phyloP scores from a whole-genome alignment of 495 filamentous ascomycete species.

The Polyplosphaeria fusca region DNA sequence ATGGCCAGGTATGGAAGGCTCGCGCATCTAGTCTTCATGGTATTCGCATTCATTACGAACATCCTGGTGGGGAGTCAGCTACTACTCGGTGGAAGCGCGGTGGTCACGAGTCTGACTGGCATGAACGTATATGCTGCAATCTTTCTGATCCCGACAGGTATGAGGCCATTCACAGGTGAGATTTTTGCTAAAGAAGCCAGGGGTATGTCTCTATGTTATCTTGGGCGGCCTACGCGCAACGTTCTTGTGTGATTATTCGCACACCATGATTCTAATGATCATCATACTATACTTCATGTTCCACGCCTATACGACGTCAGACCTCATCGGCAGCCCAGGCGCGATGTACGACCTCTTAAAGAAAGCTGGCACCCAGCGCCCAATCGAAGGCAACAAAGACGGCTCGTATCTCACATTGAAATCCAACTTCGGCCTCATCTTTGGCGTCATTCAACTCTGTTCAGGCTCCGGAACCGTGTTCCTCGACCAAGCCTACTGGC shows the following conservation, averaged over 20 bases:
- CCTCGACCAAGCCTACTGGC: constrained; percentile 37
- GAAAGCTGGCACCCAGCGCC: constrained; percentile 27
- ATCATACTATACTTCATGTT: constrained; percentile 38
- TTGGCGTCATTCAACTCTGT: constrained; percentile 38
- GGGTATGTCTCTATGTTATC: constrained; percentile 36
- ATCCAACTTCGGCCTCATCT: constrained; percentile 35
- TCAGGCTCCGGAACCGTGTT: constrained; percentile 33
- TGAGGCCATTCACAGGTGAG: background rate
- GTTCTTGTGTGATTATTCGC: constrained; percentile 37
- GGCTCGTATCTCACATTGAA: constrained; percentile 36
- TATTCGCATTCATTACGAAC: constrained; percentile 36
- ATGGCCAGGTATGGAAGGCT: constrained; percentile 31
- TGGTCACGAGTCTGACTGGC: constrained; percentile 35
- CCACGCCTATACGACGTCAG: constrained; percentile 31
- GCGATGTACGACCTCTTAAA: constrained; percentile 36
- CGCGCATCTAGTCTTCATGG: constrained; percentile 35
- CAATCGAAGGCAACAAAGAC: constrained; percentile 36
- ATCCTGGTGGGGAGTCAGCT: constrained; percentile 36
- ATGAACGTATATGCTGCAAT: constrained; percentile 38
- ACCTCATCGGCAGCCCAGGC: constrained; percentile 33
- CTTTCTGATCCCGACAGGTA: constrained; percentile 33
- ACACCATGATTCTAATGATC: constrained; percentile 37
- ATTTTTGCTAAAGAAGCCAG: background rate
- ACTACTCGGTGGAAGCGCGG: constrained; percentile 35
- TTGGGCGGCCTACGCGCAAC: constrained; percentile 37